Conservation (phyloP, 768 basidiomycete species). For the Termitomyces sp. region DNA sequence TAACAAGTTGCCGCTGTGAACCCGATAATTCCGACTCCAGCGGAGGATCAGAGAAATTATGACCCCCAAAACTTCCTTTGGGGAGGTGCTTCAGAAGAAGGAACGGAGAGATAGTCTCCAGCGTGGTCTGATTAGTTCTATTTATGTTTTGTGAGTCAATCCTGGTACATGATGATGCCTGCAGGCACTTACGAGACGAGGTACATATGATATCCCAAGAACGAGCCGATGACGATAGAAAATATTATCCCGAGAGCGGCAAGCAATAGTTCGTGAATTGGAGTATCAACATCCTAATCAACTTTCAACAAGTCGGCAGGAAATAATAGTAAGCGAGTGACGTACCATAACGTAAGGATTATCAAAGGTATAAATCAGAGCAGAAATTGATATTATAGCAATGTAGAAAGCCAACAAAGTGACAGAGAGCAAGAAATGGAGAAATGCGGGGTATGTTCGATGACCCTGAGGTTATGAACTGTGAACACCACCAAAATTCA, state of each 20-base stretch:
- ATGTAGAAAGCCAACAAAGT: constrained; percentile 62
- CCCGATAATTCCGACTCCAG: constrained; percentile 67
- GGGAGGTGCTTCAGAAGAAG: constrained; percentile 68
- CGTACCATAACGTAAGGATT: constrained; percentile 61
- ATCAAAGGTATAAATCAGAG: constrained; percentile 60
- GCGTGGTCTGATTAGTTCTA: constrained; percentile 84
- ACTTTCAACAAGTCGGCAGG: not conserved
- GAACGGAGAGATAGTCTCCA: constrained; percentile 74
- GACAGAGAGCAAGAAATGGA: constrained; percentile 68
- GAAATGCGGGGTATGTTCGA: constrained; percentile 78
- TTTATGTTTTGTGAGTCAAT: not conserved
- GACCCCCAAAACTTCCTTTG: constrained; percentile 45
- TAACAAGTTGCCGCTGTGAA: constrained; percentile 59
- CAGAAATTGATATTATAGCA: constrained; percentile 43
- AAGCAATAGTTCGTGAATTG: constrained; percentile 67
- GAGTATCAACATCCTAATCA: constrained; percentile 53
- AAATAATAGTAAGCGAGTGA: not conserved
- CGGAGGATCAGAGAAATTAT: constrained; percentile 60
- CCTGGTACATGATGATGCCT: constrained; percentile 9
- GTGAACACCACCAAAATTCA: not conserved
- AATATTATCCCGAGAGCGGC: constrained; percentile 56
- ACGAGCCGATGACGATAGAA: constrained; percentile 66
- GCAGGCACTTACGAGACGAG: constrained; percentile 56
- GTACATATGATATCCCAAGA: constrained; percentile 72
- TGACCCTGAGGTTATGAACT: constrained; percentile 49